Evolutionary conservation across 768 basidiomycete genomes (phyloP).

Genomic region (Hemileccinum impolitum): DNA sequence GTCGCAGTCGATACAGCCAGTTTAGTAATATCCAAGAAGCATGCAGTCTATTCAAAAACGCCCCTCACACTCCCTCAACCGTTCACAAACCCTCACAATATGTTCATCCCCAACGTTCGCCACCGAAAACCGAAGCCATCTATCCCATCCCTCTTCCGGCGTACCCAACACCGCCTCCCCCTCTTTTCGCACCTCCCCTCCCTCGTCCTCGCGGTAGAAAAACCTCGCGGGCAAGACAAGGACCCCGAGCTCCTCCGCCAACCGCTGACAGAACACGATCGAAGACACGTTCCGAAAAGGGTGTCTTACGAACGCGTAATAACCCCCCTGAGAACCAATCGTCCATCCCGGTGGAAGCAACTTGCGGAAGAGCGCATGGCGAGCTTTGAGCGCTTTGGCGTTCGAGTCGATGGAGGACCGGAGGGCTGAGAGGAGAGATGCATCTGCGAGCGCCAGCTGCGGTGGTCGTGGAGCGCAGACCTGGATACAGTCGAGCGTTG

Average conservation of each 20-base stretch:
- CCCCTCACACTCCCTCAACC: conserved; percentile 40
- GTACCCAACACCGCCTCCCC: conserved; percentile 17
- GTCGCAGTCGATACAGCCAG: no score
- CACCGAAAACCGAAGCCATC: conserved; percentile 78
- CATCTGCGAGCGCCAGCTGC: conserved; percentile 59
- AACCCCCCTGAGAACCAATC: conserved; percentile 65
- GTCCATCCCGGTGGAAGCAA: conserved; percentile 53
- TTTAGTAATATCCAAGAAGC: no score
- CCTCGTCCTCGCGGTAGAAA: conserved; percentile 37
- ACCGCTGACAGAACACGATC: conserved; percentile 50
- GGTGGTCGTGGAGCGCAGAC: conserved; percentile 74
- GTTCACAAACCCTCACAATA: conserved; percentile 48
- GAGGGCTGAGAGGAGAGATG: conserved; percentile 49
- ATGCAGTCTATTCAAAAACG: conserved; percentile 35
- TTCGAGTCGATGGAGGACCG: conserved; percentile 49
- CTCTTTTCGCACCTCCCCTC: conserved; percentile 3
- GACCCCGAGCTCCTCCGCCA: conserved; percentile 63
- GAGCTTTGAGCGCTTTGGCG: conserved; percentile 44
- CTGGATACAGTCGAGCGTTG: conserved; percentile 76
- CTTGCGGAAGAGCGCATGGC: conserved; percentile 55
- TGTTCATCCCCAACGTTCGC: conserved; percentile 73
- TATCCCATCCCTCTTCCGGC: conserved; percentile 40
- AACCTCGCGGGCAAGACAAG: conserved; percentile 64
- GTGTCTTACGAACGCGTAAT: conserved; percentile 75
- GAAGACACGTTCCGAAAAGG: conserved; percentile 51